phyloP scores from a whole-genome alignment of 768 basidiomycete genomes.

The Chalciporus pseudorubinellus region DNA sequence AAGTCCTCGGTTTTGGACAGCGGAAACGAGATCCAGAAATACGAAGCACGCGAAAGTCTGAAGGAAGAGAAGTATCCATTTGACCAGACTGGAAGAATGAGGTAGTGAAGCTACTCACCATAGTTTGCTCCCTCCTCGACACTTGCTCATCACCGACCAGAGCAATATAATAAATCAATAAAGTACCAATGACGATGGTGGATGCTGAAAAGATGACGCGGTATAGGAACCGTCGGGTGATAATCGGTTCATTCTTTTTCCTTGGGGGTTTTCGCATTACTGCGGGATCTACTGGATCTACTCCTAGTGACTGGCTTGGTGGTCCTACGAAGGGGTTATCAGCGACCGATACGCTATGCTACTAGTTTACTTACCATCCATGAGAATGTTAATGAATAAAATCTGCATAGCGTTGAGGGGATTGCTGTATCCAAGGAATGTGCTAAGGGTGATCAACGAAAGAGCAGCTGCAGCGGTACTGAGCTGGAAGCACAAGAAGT shows the following conservation, averaged over 20 bases:
- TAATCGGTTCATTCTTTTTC: conserved; percentile 86
- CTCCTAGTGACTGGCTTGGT: conserved; percentile 92
- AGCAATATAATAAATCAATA: conserved; percentile 84
- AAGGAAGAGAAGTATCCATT: neutral
- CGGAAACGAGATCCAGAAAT: conserved; percentile 94
- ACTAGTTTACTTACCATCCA: conserved; percentile 70
- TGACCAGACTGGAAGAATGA: neutral
- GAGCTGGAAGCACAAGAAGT: conserved; percentile 95
- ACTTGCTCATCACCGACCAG: conserved; percentile 74
- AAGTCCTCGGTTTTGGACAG: conserved; percentile 90
- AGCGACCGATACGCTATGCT: neutral
- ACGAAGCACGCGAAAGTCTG: conserved; percentile 98
- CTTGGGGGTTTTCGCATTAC: conserved; percentile 94
- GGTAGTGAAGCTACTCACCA: conserved; percentile 54
- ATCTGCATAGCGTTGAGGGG: conserved; percentile 99
- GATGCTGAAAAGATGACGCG: conserved; percentile 92
- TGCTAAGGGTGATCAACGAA: conserved; percentile 92
- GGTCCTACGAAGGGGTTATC: conserved; percentile 53
- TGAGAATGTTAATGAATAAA: conserved; percentile 97
- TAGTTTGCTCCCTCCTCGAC: conserved; percentile 89
- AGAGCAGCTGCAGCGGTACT: conserved; percentile 96
- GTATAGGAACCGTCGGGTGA: conserved; percentile 66
- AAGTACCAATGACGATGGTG: conserved; percentile 85
- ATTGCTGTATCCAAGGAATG: conserved; percentile 84
- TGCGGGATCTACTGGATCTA: conserved; percentile 91